Conservation (phyloP, 1,284 basidiomycete species). For the Cryptococcus deneoformans region DNA sequence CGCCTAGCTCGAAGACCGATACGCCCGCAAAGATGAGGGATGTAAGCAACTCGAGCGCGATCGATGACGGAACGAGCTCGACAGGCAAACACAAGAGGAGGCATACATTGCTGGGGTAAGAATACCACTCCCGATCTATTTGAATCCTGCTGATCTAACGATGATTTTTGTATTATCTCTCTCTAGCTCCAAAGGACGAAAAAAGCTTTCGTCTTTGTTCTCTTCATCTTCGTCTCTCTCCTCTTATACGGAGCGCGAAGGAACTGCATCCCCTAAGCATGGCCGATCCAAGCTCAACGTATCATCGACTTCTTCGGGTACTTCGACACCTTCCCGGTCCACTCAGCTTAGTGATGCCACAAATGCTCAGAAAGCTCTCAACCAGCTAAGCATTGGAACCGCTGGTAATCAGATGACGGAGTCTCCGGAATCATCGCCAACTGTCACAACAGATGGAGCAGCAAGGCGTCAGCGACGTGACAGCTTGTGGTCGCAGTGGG, state of each 20-base stretch:
- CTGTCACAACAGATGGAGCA: not conserved
- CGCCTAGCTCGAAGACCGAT: not conserved
- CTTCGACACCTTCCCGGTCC: slow-evolving; percentile 28
- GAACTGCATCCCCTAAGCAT: slow-evolving; percentile 5
- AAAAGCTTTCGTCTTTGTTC: slow-evolving; percentile 40
- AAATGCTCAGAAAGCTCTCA: slow-evolving; percentile 3
- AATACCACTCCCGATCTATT: not conserved
- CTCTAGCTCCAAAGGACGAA: slow-evolving; percentile 28
- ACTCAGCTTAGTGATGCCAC: slow-evolving; percentile 3
- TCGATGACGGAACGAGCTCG: slow-evolving; percentile 10
- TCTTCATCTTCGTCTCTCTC: slow-evolving; percentile 28
- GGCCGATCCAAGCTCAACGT: slow-evolving; percentile 14
- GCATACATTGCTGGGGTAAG: slow-evolving; percentile 15
- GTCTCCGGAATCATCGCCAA: slow-evolving; percentile 20
- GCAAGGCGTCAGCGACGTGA: slow-evolving; percentile 16
- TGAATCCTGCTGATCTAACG: not conserved
- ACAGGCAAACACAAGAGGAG: slow-evolving; percentile 16
- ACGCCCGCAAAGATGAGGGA: slow-evolving; percentile 20
- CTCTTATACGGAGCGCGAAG: slow-evolving; percentile 12
- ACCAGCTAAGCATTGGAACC: slow-evolving; percentile 4
- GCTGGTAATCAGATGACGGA: not conserved
- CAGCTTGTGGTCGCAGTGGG: slow-evolving; percentile 47
- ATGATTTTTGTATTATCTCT: not conserved
- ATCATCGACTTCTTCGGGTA: slow-evolving; percentile 25
- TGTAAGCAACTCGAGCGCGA: slow-evolving; percentile 18